A percentile compares a stretch with the other conserved stretches of the same genome.
Conservation (phyloP, 2,329 filamentous ascomycete genomes). For the Aspergillus pseudonomiae region DNA sequence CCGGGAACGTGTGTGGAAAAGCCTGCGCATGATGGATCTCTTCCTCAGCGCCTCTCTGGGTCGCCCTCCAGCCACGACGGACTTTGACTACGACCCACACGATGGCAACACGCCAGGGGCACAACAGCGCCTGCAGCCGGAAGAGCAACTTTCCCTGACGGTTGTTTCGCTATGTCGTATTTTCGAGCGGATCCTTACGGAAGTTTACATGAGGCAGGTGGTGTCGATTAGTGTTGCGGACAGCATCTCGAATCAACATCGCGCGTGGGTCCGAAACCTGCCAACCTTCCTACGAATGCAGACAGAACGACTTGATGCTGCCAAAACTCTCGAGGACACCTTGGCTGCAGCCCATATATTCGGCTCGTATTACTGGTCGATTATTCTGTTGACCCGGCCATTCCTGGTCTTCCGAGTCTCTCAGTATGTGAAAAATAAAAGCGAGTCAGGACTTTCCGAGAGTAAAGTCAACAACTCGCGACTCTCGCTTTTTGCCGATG, state of each 20-base stretch:
- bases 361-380: constrained; percentile 57
- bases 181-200: constrained; percentile 46
- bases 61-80: constrained; percentile 56
- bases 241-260: constrained; percentile 46
- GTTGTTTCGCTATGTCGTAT: constrained; percentile 49
- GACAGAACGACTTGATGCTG: constrained; percentile 46
- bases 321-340: constrained; percentile 38
- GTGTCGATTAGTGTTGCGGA: constrained; percentile 46
- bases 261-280: constrained; percentile 44
- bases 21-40: constrained; percentile 54
- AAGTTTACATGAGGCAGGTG: constrained; percentile 49
- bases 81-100: constrained; percentile 49
- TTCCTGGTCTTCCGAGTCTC: constrained; percentile 57
- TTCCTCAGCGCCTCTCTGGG: constrained; percentile 56
- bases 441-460: constrained; percentile 25
- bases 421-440: constrained; percentile 38
- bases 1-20: constrained; percentile 57
- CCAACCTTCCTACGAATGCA: constrained; percentile 52
- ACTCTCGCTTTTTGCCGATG: constrained; percentile 40
- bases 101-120: constrained; percentile 35
- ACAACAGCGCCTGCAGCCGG: constrained; percentile 23
- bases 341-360: constrained; percentile 55
- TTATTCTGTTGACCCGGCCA: constrained; percentile 57
- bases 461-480: constrained; percentile 31
- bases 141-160: constrained; percentile 52